phyloP scores from a whole-genome alignment of 2,329 filamentous ascomycete species.

The Botrytis deweyae region DNA sequence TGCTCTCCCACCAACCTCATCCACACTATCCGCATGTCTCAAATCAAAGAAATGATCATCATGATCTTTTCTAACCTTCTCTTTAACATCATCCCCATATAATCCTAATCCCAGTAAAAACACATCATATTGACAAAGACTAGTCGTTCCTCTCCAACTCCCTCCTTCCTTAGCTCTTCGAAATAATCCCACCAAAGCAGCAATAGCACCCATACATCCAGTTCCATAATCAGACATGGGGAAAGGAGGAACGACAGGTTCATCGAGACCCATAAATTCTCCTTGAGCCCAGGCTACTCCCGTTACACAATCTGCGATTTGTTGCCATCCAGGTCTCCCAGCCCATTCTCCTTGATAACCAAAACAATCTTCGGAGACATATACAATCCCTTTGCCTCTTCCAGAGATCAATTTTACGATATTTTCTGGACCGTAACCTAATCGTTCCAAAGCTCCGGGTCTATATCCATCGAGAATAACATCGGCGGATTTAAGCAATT shows the following conservation, averaged over 20 bases:
- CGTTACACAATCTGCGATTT: conserved; percentile 58
- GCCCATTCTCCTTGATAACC: conserved; percentile 65
- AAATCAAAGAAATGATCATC: conserved; percentile 34
- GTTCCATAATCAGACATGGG: conserved; percentile 68
- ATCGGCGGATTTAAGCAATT: conserved; percentile 60
- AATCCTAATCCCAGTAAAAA: conserved; percentile 61
- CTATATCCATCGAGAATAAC: conserved; percentile 69
- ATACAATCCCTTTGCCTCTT: conserved; percentile 62
- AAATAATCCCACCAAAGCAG: conserved; percentile 63
- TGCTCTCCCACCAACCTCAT: conserved; percentile 36
- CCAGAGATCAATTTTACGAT: conserved; percentile 53
- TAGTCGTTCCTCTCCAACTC: conserved; percentile 64
- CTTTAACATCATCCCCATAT: conserved; percentile 54
- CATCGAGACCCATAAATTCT: conserved; percentile 58
- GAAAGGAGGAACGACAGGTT: conserved; percentile 65
- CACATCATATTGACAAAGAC: conserved; percentile 67
- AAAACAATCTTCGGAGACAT: conserved; percentile 71
- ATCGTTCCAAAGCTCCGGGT: conserved; percentile 60
- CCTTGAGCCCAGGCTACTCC: conserved; percentile 48
- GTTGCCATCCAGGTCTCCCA: conserved; percentile 66
- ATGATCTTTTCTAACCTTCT: conserved; percentile 34
- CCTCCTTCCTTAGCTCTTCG: conserved; percentile 62
- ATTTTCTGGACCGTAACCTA: conserved; percentile 61
- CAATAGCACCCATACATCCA: conserved; percentile 68
- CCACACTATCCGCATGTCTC: conserved; percentile 38